A percentile compares a stretch with the other conserved stretches of the same genome.
Conservation (phyloP, 805 yeast species). For the Candida maris region DNA sequence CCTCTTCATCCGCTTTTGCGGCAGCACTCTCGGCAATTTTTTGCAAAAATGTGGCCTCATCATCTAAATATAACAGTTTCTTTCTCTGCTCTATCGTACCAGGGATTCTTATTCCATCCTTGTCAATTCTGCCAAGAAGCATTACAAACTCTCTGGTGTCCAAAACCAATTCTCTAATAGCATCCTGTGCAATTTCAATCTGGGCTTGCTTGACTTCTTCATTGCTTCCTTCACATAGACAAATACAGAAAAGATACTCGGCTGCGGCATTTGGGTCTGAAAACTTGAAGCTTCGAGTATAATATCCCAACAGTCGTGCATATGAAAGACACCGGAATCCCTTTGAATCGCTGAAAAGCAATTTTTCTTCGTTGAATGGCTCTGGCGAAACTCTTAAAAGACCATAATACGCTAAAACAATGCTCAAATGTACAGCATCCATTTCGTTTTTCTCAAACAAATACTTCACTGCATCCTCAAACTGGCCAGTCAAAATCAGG, state of each 20-base stretch:
- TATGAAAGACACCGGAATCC: constrained; percentile 38
- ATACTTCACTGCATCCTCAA: constrained; percentile 73
- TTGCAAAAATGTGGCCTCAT: constrained; percentile 57
- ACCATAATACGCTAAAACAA: constrained; percentile 73
- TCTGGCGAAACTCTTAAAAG: constrained; percentile 45
- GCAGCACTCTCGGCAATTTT: constrained; percentile 85
- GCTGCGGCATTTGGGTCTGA: constrained; percentile 88
- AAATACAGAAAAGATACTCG: constrained; percentile 77
- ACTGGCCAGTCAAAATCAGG: constrained; percentile 70
- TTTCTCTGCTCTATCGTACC: constrained; percentile 83
- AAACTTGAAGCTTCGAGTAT: constrained; percentile 76
- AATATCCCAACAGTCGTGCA: constrained; percentile 70
- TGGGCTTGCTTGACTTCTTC: constrained; percentile 36
- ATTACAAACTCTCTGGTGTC: constrained; percentile 81
- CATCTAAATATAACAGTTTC: constrained; percentile 53
- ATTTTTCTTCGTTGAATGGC: constrained; percentile 7
- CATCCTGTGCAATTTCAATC: constrained; percentile 62
- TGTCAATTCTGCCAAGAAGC: constrained; percentile 78
- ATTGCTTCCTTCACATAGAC: constrained; percentile 42
- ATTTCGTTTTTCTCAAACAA: constrained; percentile 62
- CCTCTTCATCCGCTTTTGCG: constrained; percentile 83
- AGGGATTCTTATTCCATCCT: constrained; percentile 71
- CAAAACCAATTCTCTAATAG: constrained; percentile 77
- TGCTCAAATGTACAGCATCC: constrained; percentile 87
- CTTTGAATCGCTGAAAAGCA: constrained; percentile 33